Percentiles rank a stretch among this genome's conserved stretches.
These are phyloP conservation scores for Naganishia antarctica DNA, from an alignment of 768 basidiomycete genomes.

Conservation along the genomic window DNA sequence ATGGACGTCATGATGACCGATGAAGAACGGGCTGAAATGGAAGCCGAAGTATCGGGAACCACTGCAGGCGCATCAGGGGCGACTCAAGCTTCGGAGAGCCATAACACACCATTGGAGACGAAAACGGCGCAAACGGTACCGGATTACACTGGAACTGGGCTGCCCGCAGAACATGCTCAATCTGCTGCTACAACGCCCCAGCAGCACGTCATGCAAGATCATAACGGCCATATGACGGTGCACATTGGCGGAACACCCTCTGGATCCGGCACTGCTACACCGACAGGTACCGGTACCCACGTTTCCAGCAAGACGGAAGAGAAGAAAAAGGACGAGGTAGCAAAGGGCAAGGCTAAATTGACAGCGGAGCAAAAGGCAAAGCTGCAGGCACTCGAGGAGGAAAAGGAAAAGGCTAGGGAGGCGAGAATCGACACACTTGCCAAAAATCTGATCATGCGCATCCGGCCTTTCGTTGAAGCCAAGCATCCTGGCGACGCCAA, in stretches of 20 bases:
- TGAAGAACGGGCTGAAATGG: slow-evolving; percentile 80
- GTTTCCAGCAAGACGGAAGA: slow-evolving; percentile 48
- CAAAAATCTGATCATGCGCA: slow-evolving; percentile 72
- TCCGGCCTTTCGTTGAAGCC: slow-evolving; percentile 87
- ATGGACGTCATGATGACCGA: slow-evolving; percentile 73
- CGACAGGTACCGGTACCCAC: slow-evolving; percentile 18
- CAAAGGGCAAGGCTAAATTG: slow-evolving; percentile 53
- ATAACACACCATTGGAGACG: background rate
- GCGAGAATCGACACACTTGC: slow-evolving; percentile 64
- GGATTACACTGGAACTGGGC: slow-evolving; percentile 7
- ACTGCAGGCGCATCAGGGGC: slow-evolving; percentile 27
- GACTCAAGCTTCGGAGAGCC: background rate
- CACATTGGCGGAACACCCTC: slow-evolving; percentile 29
- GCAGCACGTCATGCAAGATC: slow-evolving; percentile 31
- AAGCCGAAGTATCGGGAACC: slow-evolving; percentile 15
- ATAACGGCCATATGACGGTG: slow-evolving; percentile 31
- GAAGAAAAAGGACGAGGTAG: slow-evolving; percentile 48
- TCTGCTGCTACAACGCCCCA: slow-evolving; percentile 5
- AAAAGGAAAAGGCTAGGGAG: slow-evolving; percentile 61
- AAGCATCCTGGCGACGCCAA: slow-evolving; percentile 61
- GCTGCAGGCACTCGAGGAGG: slow-evolving; percentile 72
- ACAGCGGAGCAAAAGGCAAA: slow-evolving; percentile 80
- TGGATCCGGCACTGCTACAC: slow-evolving; percentile 29
- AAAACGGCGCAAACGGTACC: slow-evolving; percentile 17
- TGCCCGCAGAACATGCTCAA: slow-evolving; percentile 10